Percentiles rank a stretch among this genome's conserved stretches.
These are phyloP conservation scores for Lachancea lanzarotensis DNA, from an alignment of 805 yeast genomes.

Conservation along the genomic window DNA sequence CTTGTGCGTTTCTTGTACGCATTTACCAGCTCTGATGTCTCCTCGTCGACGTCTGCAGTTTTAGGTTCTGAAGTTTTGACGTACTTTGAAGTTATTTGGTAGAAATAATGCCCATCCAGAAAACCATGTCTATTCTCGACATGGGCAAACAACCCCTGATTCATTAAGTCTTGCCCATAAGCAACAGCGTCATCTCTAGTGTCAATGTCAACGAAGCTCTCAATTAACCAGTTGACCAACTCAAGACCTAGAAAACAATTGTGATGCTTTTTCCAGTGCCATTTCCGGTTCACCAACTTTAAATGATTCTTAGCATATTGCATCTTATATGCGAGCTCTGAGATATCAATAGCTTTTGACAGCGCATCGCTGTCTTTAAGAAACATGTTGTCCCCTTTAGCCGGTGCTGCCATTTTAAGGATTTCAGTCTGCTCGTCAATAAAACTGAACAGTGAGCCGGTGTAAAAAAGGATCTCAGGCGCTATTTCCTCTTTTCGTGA, in stretches of 20 bases:
- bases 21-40: neutral
- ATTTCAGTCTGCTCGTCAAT: slow-evolving; percentile 46
- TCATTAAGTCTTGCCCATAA: slow-evolving; percentile 75
- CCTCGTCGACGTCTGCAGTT: slow-evolving; percentile 4
- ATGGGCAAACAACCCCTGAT: slow-evolving; percentile 64
- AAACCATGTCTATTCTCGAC: slow-evolving; percentile 80
- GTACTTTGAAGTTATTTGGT: slow-evolving; percentile 57
- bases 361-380: slow-evolving; percentile 33
- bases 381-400: slow-evolving; percentile 35
- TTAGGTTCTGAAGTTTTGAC: slow-evolving; percentile 21
- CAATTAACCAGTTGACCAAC: slow-evolving; percentile 77
- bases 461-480: slow-evolving; percentile 80
- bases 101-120: slow-evolving; percentile 89
- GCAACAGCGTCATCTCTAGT: slow-evolving; percentile 76
- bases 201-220: slow-evolving; percentile 70
- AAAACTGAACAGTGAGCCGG: slow-evolving; percentile 72
- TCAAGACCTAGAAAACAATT: slow-evolving; percentile 83
- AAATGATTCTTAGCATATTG: slow-evolving; percentile 57
- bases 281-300: slow-evolving; percentile 65
- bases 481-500: slow-evolving; percentile 41
- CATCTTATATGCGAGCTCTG: slow-evolving; percentile 54
- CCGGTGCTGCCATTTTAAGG: slow-evolving; percentile 27
- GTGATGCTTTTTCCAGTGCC: slow-evolving; percentile 81
- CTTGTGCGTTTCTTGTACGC: neutral
- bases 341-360: slow-evolving; percentile 43